Conservation (phyloP, 352 stramenopile genomes). For the Phytophthora brassicae region DNA sequence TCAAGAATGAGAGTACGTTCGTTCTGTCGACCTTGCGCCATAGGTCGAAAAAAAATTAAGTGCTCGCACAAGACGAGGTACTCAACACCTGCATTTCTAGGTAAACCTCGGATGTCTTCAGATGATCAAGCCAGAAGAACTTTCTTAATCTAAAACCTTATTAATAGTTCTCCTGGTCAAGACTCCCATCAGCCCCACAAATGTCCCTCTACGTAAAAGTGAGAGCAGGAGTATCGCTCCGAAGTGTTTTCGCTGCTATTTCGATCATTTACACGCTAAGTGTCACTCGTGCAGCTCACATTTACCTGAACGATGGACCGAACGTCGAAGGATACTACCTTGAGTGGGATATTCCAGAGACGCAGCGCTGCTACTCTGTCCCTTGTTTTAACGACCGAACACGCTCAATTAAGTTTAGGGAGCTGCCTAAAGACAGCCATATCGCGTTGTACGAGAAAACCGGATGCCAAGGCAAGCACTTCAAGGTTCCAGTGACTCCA, state of each 20-base stretch:
- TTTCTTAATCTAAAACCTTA: neutral
- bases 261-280: neutral
- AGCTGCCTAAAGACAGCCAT: conserved; percentile 6
- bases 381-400: conserved; percentile 25
- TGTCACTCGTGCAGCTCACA: conserved; percentile 10
- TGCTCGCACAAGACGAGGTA: neutral
- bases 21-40: neutral
- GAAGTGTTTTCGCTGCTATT: neutral
- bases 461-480: conserved; percentile 11
- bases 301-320: conserved; percentile 10
- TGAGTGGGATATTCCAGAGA: conserved; percentile 14
- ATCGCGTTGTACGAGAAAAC: conserved; percentile 19
- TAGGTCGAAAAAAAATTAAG: neutral
- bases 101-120: neutral
- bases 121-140: neutral
- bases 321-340: conserved; percentile 3
- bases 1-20: neutral
- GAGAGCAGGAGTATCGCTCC: neutral
- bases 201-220: neutral
- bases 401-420: conserved; percentile 9
- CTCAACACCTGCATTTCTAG: neutral
- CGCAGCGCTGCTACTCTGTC: conserved; percentile 17
- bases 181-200: neutral
- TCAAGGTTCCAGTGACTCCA: conserved; percentile 9
- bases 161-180: neutral